These are phyloP conservation scores for Diversispora eburnea DNA, from an alignment of 192 early-diverging fungal species.

Conservation along the genomic window DNA sequence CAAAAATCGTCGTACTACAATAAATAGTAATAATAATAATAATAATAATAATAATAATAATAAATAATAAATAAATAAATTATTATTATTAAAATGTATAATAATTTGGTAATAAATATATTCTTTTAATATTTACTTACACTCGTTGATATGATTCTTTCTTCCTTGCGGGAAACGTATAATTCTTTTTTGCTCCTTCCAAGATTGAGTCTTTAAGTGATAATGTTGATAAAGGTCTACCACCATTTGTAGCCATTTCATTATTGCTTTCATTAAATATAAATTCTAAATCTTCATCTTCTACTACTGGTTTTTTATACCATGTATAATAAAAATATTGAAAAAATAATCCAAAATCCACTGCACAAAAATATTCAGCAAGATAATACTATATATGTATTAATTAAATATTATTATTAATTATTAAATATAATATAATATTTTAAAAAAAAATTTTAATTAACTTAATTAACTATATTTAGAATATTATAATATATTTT, in stretches of 20 bases:
- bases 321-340: constrained; percentile 44
- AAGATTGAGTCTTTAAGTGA: not conserved
- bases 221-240: not conserved
- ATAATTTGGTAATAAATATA: not conserved
- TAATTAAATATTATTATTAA: constrained; percentile 19
- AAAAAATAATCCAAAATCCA: constrained; percentile 38
- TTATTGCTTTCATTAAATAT: not conserved
- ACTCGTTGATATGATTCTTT: constrained; percentile 8
- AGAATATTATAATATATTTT: constrained; percentile 23
- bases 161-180: constrained; percentile 26
- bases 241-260: not conserved
- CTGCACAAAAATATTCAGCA: constrained; percentile 46
- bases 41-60: not conserved
- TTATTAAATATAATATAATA: not conserved
- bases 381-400: constrained; percentile 43
- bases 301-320: not conserved
- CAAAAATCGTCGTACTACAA: constrained; percentile 9
- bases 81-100: not conserved
- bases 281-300: not conserved
- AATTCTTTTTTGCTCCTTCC: constrained; percentile 20
- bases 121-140: constrained; percentile 10
- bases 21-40: too few relatives aligned
- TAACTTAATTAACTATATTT: not conserved
- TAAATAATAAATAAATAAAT: not conserved
- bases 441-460: not conserved